Percentiles rank a stretch among this genome's conserved stretches.
phyloP scores from a whole-genome alignment of 371 early-diverging fungal species.

The Umbelopsis sp. region DNA sequence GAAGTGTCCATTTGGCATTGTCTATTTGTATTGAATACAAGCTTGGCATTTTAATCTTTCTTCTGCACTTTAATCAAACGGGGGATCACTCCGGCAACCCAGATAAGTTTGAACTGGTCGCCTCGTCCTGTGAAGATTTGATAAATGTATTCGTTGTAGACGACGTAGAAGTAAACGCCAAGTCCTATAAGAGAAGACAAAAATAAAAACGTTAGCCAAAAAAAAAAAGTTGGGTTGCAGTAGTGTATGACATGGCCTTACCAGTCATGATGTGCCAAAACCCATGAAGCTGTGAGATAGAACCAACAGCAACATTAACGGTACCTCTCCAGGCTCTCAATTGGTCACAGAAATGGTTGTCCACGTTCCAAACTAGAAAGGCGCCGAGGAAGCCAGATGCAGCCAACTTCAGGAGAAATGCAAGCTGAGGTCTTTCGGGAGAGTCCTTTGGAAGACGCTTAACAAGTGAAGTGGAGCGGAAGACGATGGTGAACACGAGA shows the following conservation, averaged over 20 bases:
- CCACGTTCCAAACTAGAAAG: slow-evolving; percentile 80
- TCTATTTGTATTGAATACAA: not conserved
- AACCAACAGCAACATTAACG: slow-evolving; percentile 57
- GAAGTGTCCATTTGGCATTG: no score
- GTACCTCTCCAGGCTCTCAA: slow-evolving; percentile 53
- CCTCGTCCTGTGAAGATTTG: slow-evolving; percentile 25
- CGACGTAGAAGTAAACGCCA: slow-evolving; percentile 44
- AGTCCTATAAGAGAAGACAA: slow-evolving; percentile 26
- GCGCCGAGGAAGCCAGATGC: slow-evolving; percentile 57
- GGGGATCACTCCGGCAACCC: slow-evolving; percentile 21
- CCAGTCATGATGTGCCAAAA: slow-evolving; percentile 79
- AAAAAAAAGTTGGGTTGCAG: no score
- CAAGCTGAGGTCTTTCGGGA: slow-evolving; percentile 38
- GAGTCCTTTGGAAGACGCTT: slow-evolving; percentile 34
- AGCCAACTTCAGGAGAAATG: slow-evolving; percentile 36
- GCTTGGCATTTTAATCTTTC: slow-evolving; percentile 8
- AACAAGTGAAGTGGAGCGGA: slow-evolving; percentile 47
- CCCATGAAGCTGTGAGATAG: slow-evolving; percentile 77
- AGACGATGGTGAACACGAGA: slow-evolving; percentile 51
- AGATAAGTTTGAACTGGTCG: slow-evolving; percentile 29
- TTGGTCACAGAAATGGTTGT: slow-evolving; percentile 68
- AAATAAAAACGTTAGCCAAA: no score
- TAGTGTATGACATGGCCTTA: slow-evolving; percentile 4
- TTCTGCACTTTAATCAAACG: not conserved
- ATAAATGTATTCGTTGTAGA: slow-evolving; percentile 43